Evolutionary conservation across 2,329 filamentous ascomycete genomes (phyloP).

Genomic region (Penicillium sp.): DNA sequence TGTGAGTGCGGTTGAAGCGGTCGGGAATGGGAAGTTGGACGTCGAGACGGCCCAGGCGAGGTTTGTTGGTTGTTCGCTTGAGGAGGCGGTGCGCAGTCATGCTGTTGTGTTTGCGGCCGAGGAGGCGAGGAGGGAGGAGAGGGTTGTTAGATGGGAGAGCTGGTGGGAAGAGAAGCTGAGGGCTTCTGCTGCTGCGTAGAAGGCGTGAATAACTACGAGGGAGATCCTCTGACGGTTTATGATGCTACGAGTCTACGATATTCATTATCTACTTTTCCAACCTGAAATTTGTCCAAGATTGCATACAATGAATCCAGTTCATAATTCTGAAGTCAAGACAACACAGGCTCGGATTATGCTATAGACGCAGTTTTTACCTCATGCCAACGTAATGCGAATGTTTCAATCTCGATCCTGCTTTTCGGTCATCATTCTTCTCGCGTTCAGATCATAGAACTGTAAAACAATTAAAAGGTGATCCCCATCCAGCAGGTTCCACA

Average conservation of each 20-base stretch:
- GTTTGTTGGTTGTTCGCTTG: constrained; percentile 76
- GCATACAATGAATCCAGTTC: not conserved
- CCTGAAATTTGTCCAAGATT: not conserved
- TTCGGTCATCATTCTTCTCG: constrained; percentile 17
- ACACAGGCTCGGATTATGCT: constrained; percentile 3
- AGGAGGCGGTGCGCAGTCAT: constrained; percentile 86
- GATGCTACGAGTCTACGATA: not conserved
- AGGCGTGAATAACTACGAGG: not conserved
- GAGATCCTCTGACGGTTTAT: not conserved
- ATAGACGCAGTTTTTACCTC: constrained; percentile 2
- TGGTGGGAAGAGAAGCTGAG: constrained; percentile 69
- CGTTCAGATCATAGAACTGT: constrained; percentile 8
- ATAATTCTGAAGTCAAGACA: not conserved
- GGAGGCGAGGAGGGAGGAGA: constrained; percentile 69
- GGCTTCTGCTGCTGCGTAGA: constrained; percentile 11
- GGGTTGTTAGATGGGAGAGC: constrained; percentile 69
- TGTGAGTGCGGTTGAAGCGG: constrained; percentile 74
- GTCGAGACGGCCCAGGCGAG: constrained; percentile 70
- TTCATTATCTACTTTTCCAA: not conserved
- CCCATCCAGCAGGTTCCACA: constrained; percentile 27
- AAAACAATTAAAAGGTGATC: constrained; percentile 19
- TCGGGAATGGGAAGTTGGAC: constrained; percentile 67
- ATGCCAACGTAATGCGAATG: constrained; percentile 2
- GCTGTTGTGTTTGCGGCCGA: constrained; percentile 93
- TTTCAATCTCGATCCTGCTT: constrained; percentile 11